Percentiles rank a stretch among this genome's conserved stretches.
phyloP scores from a whole-genome alignment of 108 stramenopile species.

The Fragilariopsis cylindrus region DNA sequence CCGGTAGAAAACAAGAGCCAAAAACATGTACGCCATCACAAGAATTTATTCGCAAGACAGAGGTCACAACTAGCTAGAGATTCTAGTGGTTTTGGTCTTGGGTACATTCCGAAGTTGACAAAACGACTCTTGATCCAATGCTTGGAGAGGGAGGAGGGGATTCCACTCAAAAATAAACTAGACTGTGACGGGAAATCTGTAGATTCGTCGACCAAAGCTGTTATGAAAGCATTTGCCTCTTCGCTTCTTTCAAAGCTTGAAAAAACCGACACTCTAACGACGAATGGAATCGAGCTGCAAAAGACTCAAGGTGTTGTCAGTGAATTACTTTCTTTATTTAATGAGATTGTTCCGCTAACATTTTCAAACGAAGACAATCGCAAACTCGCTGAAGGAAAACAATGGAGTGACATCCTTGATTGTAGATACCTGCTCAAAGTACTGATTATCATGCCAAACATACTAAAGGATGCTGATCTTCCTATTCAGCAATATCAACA shows the following conservation, averaged over 20 bases:
- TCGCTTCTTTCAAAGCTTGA: not conserved
- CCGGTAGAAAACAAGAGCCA: constrained; percentile 17
- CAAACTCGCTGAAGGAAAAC: constrained; percentile 9
- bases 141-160: constrained; percentile 6
- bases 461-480: constrained; percentile 32
- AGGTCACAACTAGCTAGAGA: constrained; percentile 22
- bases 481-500: constrained; percentile 31
- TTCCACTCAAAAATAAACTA: not conserved
- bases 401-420: constrained; percentile 18
- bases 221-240: not conserved
- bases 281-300: not conserved
- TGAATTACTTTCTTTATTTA: constrained; percentile 11
- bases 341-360: constrained; percentile 18
- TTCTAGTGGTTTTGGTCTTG: constrained; percentile 33
- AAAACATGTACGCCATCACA: constrained; percentile 8
- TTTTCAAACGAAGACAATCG: constrained; percentile 6
- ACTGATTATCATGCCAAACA: constrained; percentile 38
- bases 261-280: not conserved
- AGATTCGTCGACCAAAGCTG: constrained; percentile 3
- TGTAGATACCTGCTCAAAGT: constrained; percentile 42
- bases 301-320: not conserved
- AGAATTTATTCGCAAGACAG: constrained; percentile 21
- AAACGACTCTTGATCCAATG: constrained; percentile 36
- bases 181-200: not conserved
- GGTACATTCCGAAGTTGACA: constrained; percentile 37